Conservation (phyloP, 495 filamentous ascomycete genomes). For the Hypoxylon lenormandii region DNA sequence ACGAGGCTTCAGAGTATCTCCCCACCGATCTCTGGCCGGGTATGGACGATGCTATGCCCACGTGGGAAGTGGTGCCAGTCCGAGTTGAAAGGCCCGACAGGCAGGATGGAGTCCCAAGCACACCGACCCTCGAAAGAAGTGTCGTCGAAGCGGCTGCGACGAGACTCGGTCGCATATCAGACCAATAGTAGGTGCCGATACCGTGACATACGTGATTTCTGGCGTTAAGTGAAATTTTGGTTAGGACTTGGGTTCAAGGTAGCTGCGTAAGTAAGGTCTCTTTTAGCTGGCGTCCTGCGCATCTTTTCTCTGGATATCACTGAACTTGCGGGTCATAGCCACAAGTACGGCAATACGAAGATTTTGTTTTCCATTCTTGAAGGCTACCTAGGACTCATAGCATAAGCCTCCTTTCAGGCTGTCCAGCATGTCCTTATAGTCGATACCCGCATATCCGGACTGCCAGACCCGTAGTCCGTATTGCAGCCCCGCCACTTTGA, state of each 20-base stretch:
- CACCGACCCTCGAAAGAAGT: constrained; percentile 43
- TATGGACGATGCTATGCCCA: constrained; percentile 56
- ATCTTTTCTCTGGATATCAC: constrained; percentile 6
- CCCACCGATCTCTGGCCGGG: constrained; percentile 92
- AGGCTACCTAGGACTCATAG: not conserved
- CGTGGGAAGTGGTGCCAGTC: constrained; percentile 60
- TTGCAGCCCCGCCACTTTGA: too few relatives aligned
- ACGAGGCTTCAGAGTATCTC: constrained; percentile 85
- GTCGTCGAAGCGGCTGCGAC: constrained; percentile 41
- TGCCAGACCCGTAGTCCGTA: too few relatives aligned
- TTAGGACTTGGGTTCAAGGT: constrained; percentile 11
- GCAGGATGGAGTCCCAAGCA: constrained; percentile 17
- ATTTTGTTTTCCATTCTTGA: not conserved
- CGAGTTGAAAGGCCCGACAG: constrained; percentile 36
- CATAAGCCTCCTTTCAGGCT: not conserved
- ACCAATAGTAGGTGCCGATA: constrained; percentile 9
- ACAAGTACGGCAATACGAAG: constrained; percentile 11
- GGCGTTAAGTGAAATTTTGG: constrained; percentile 5
- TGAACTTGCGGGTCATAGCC: constrained; percentile 8
- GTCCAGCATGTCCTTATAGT: not conserved
- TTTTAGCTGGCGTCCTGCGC: constrained; percentile 17
- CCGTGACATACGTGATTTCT: constrained; percentile 4
- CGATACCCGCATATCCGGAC: too few relatives aligned
- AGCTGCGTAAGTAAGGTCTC: constrained; percentile 8
- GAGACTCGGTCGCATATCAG: constrained; percentile 17